These are phyloP conservation scores for Pistacia integerrima DNA, from an alignment of 345 rosid species.

Conservation along the genomic window DNA sequence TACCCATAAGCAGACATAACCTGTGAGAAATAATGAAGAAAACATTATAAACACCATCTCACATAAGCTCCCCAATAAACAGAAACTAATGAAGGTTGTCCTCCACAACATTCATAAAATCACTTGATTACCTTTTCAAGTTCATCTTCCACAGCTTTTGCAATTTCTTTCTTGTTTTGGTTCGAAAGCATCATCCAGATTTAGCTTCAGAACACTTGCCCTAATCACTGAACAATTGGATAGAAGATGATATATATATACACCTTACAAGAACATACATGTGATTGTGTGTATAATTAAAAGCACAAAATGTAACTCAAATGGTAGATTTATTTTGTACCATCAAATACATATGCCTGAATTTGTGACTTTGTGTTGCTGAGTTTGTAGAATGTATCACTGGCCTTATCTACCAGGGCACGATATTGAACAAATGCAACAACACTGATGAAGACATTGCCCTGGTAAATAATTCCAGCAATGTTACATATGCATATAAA, in stretches of 20 bases:
- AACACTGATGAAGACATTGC: conserved; percentile 31
- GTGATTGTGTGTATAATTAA: no score
- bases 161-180: conserved; percentile 40
- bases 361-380: conserved; percentile 31
- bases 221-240: conserved; percentile 35
- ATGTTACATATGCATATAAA: not conserved
- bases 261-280: no score
- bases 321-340: not conserved
- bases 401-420: conserved; percentile 28
- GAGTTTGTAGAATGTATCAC: conserved; percentile 31
- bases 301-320: not conserved
- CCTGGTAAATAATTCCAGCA: conserved; percentile 11
- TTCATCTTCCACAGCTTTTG: conserved; percentile 44
- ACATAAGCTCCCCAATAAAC: not conserved
- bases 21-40: conserved; percentile 7
- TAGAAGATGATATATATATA: not conserved
- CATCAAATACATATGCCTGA: conserved; percentile 33
- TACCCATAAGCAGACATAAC: conserved; percentile 36
- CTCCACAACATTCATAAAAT: not conserved
- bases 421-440: conserved; percentile 33
- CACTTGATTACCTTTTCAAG: conserved; percentile 36
- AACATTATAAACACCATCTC: not conserved
- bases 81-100: no score
- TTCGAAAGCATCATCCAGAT: conserved; percentile 42
- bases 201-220: conserved; percentile 38